These are phyloP conservation scores for Inonotus obliquus DNA, from an alignment of 1,284 basidiomycete genomes.

Conservation along the genomic window DNA sequence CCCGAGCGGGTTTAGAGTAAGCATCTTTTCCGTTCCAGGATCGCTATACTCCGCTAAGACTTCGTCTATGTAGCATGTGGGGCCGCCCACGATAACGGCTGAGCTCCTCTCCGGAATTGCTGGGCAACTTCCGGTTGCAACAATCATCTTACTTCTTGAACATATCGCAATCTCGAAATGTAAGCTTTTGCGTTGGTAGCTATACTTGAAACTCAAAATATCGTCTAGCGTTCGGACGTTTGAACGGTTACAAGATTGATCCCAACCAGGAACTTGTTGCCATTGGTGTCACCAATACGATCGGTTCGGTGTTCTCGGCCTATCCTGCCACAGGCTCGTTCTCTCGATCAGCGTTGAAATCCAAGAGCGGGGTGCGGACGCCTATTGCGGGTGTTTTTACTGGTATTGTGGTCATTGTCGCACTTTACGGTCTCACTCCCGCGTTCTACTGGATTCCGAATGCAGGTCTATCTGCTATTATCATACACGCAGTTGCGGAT, in stretches of 20 bases:
- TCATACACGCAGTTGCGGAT: slow-evolving; percentile 94
- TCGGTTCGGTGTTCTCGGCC: slow-evolving; percentile 84
- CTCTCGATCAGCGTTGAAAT: slow-evolving; percentile 93
- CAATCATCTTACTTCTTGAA: slow-evolving; percentile 92
- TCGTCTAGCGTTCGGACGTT: slow-evolving; percentile 80
- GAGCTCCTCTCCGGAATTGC: slow-evolving; percentile 68
- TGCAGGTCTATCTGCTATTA: slow-evolving; percentile 83
- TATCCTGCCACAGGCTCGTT: slow-evolving; percentile 98
- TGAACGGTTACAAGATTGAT: slow-evolving; percentile 97
- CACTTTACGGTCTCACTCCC: slow-evolving; percentile 87
- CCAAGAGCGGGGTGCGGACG: slow-evolving; percentile 94
- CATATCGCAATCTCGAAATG: slow-evolving; percentile 96
- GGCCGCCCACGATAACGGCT: slow-evolving; percentile 61
- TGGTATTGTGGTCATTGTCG: slow-evolving; percentile 87
- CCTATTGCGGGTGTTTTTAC: slow-evolving; percentile 88
- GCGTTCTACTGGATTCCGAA: slow-evolving; percentile 88
- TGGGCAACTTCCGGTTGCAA: slow-evolving; percentile 83
- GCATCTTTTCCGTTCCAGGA: neutral
- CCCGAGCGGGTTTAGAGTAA: slow-evolving; percentile 67
- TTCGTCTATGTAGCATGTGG: slow-evolving; percentile 49
- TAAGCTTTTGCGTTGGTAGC: slow-evolving; percentile 31
- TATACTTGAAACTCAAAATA: neutral
- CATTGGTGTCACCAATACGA: slow-evolving; percentile 91
- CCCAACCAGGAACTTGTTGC: slow-evolving; percentile 97
- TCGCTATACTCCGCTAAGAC: neutral